Evolutionary conservation across 2,329 filamentous ascomycete species (phyloP), one percentile per base, ranked within the genome.

Genomic region (Penicillium brevicompactum): DNA sequence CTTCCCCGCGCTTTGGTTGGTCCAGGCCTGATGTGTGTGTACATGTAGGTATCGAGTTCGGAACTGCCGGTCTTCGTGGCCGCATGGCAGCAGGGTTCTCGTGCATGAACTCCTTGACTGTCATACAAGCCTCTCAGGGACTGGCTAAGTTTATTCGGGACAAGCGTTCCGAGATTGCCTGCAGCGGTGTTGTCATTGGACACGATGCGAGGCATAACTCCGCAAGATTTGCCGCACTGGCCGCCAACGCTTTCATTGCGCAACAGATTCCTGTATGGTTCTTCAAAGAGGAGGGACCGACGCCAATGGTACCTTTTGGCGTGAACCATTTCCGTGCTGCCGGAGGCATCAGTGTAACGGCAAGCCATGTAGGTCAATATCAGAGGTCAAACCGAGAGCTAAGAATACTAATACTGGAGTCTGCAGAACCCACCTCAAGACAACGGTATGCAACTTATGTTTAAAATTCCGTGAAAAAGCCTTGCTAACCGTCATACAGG

Each of bases 71-170:
- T 41, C 75, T 88, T 8, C 78, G 85, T 44, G 84, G 83, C n/a
- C 78, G 80, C 37, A 88, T 88, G 85, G 81, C 84, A 62, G 85
- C 84, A 43, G 85, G 85, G 5, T 87, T 87, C 67, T 79, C 84
- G 2, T 82, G 79, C 61, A 83, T 85, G 77, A 85, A 85, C 68
- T 78, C 76, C 14, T 70, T 85, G 51, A 85, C 82, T 0, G 80
- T 85, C 56, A 84, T 85, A 53, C 82, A 87, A 71, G 83, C 85
- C 40, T 86, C 85, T 0, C 84, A 87, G 68, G 85, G 85, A n/a
- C 74, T 87, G 30, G 85, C 84, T 43, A 81, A 80, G 58, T 87
- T 86, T 64, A 73, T 87, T 24, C 70, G 82, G 45, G 67, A 78
- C 18, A 76, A 78, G 30, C 70, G 78, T 49, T 60, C 74, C 7